Base-by-base conservation (phyloP, 345 rosid genomes). In the Geranium brycei region DNA sequence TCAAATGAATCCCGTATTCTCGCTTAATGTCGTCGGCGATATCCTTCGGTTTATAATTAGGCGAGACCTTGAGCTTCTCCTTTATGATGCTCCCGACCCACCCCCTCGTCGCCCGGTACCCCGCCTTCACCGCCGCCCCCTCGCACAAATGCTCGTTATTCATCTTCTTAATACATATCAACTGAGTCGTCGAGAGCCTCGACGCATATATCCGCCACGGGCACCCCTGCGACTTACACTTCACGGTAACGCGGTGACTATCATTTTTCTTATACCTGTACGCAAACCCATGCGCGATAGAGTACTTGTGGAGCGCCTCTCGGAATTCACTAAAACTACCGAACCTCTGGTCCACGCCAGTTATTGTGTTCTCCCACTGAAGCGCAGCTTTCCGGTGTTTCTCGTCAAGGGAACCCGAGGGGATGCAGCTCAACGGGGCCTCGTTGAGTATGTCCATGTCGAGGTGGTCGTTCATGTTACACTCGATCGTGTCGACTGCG, bases 151-250 rank as follows among this genome's bases (percentile, higher is more conserved):
- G 98, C n/a, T 74, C 80, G 1, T 77, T 66, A 71, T 82, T 83
- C 96, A 92, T 89, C 65, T 83, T 89, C 84, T 89, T 92, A 62
- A 87, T 89, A 66, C 91, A 86, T 51, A 89, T 80, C 61, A 89
- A 69, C 69, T 86, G 96, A 23, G 96, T 89, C 17, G 96, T 87
- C 5, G 96, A 81, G 66, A 92, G 72, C 69, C 87, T 87, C 8
- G 98, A 73, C 7, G 93, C 96, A 18, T 89, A 84, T 70, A 92
- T 89, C 75, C 96, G 83, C 98, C 98, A 89, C 0, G 98, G 89
- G 67, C 98, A 92, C 58, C 95, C 93, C 56, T 74, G 93, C 47
- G 84, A 71, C 70, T 92, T 92, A 81, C 98, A 89, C 73, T 85
- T 92, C 57, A 86, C 98, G 32, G 87, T 81, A 58, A 87, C 95